Evolutionary conservation across 2,329 filamentous ascomycete genomes (phyloP).

Genomic region (Drechmeria coniospora): DNA sequence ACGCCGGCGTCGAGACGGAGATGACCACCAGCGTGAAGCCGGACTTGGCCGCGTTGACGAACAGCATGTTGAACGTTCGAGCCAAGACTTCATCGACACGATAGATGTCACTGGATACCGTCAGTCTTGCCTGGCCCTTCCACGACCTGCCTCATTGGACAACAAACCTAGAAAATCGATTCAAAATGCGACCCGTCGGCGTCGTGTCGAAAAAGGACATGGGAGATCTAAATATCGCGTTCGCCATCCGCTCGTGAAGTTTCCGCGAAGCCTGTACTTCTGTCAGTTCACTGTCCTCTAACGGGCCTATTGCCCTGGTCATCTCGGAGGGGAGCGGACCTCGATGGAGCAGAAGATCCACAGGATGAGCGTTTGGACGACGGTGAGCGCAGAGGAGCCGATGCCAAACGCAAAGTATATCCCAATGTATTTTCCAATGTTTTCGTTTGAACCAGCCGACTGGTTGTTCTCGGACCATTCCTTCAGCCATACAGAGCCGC

Average conservation of each 20-base stretch:
- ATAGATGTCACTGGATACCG: slow-evolving; percentile 50
- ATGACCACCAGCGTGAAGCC: slow-evolving; percentile 80
- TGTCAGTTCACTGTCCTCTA: slow-evolving; percentile 6
- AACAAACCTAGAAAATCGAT: slow-evolving; percentile 76
- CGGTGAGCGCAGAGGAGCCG: slow-evolving; percentile 69
- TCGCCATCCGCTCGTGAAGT: slow-evolving; percentile 93
- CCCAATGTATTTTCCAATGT: slow-evolving; percentile 81
- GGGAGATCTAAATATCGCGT: slow-evolving; percentile 88
- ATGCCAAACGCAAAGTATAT: slow-evolving; percentile 93
- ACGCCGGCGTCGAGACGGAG: slow-evolving; percentile 63
- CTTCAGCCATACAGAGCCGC: slow-evolving; percentile 85
- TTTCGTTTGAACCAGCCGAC: slow-evolving; percentile 47
- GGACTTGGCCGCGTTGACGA: slow-evolving; percentile 59
- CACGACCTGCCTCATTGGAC: too few relatives aligned
- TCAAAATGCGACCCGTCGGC: slow-evolving; percentile 87
- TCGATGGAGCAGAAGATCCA: slow-evolving; percentile 99
- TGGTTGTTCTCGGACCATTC: slow-evolving; percentile 76
- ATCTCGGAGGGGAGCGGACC: slow-evolving; percentile 26
- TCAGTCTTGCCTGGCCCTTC: too few relatives aligned
- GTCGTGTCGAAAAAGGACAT: slow-evolving; percentile 99
- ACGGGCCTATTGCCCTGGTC: too few relatives aligned
- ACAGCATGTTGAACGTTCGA: slow-evolving; percentile 94
- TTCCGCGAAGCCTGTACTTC: slow-evolving; percentile 65
- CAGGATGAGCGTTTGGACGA: slow-evolving; percentile 81
- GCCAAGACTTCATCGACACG: slow-evolving; percentile 84